Evolutionary conservation across 495 filamentous ascomycete genomes (phyloP), one percentile per base, ranked within the genome.

Genomic region (Penicillium mononematosum): DNA sequence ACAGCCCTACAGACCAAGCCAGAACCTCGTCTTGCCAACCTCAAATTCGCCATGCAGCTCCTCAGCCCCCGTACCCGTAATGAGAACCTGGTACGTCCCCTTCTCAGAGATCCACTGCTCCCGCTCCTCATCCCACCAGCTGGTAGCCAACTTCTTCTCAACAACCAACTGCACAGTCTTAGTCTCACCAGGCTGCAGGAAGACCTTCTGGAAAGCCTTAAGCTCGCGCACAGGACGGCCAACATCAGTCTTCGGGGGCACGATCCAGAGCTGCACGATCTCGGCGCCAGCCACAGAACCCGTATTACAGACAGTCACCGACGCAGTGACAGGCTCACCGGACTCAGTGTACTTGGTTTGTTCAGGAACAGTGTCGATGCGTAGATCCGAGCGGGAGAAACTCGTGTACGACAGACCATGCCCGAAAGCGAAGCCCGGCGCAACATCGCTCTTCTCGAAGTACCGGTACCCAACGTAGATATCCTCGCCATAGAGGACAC

Each of bases 391-490:
- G 65, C 90, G 90, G 31, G 77, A 70, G 66, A 95, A 95, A 5
- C 78, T 85, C 0, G 90, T 90, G 70, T 94, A 95, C 0, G 87
- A 90, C 10, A 96, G 81, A 20, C 91, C 91, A 67, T 93, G 85
- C 44, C 91, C 90, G 64, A 96, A 95, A 45, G 86, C 78, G 73
- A 94, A 94, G 0, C 87, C 78, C 0, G 89, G 85, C 1, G 75
- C 70, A 32, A 88, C 75, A 12, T 81, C 73, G n/a, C 80, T 69
- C 45, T 85, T 83, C 67, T 96, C 90, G 74, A 91, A 96, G 73
- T 88, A 88, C 3, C 88, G 78, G 69, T 96, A 95, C 3, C 90
- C 90, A 52, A 96, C 85, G 68, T 88, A 93, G 47, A 95, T 73
- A 56, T 86, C 86, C 70, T 93, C 89, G 45, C 88, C 87, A 64